Base-by-base conservation (phyloP, 306 rosid genomes). In the Biancaea sappan region DNA sequence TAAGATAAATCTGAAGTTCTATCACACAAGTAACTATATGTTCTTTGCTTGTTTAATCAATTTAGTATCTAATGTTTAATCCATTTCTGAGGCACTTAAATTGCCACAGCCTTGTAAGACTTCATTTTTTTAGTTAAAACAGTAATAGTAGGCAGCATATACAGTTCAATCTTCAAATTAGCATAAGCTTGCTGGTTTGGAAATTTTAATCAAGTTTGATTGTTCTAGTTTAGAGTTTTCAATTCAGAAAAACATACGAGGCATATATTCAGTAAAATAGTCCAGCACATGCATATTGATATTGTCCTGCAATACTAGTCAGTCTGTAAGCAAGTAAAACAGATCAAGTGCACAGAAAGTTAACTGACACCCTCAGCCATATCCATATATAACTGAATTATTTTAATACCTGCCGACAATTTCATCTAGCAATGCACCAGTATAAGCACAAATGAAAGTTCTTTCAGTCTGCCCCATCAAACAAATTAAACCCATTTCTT, bases 371-470 rank as follows among this genome's bases (percentile, higher is more conserved):
- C n/a, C n/a, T n/a, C n/a, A n/a, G n/a, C n/a, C n/a, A n/a, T n/a
- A n/a, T n/a, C n/a, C n/a, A n/a, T n/a, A n/a, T n/a, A n/a, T n/a
- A n/a, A n/a, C n/a, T n/a, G n/a, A n/a, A n/a, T n/a, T n/a, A n/a
- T n/a, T n/a, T n/a, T n/a, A n/a, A n/a, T n/a, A n/a, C n/a, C n/a
- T n/a, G n/a, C n/a, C n/a, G n/a, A n/a, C n/a, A n/a, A n/a, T n/a
- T 50, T 71, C 87, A 62, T 77, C 85, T 65, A 94, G 74, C 88
- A 94, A 71, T 46, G 98, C 96, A 67, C 95, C 98, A 61, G 98
- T 94, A 83, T 94, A 96, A 26, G 83, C 83, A 87, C 98, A 94
- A 72, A 90, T 75, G 79, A 91, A 83, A 65, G 86, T 77, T 86
- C 96, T 84, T 82, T 91, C 98, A 66, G 77, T 61, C 98, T 94